Base-by-base conservation (phyloP, 2,329 filamentous ascomycete species). In the Massarina eburnea region DNA sequence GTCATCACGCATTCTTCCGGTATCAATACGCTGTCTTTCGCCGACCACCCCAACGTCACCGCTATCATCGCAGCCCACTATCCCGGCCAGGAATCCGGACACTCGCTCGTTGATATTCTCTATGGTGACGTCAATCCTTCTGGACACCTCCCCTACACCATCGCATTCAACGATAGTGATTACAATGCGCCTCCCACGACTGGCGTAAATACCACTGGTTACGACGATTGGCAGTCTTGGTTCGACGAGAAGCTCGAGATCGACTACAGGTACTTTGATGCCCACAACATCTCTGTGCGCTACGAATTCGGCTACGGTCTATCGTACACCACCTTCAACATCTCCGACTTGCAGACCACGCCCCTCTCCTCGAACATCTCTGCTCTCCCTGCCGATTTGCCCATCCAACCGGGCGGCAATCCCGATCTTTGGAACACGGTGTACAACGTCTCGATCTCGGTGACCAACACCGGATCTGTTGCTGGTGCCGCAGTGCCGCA, bases 141-240 rank as follows among this genome's bases (percentile, higher is more conserved):
- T 39, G 91, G 91, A 17, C 86, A 88, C 46, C 74, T 96, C 2
- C 91, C 91, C 0, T 96, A 95, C 71, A 95, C 90, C 1, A 86
- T 96, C 36, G 89, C 88, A 8, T 84, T 84, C 58, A 77, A 76
- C 1, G 75, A 86, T 1, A 74, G 80, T 22, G 89, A 96, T 64
- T 92, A 94, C 59, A 58, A 62, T 20, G 62, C 62, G 3, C 63
- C 81, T 0, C 67, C 70, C 19, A 70, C 59, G 17, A 67, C 64
- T 15, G 70, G 65, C 29, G 66, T 67, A 39, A 73, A 73, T 52
- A 71, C 67, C 8, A 66, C 60, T 10, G 68, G 71, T 38, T 61
- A 61, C 20, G 57, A 70, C 39, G 71, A 71, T n/a, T 75, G 72
- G 72, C 76, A 79, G 48, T 70, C 71, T n/a, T 73, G 78, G 49